Conservation (phyloP, 2,329 filamentous ascomycete genomes). For the Sporothrix brunneoviolacea region DNA sequence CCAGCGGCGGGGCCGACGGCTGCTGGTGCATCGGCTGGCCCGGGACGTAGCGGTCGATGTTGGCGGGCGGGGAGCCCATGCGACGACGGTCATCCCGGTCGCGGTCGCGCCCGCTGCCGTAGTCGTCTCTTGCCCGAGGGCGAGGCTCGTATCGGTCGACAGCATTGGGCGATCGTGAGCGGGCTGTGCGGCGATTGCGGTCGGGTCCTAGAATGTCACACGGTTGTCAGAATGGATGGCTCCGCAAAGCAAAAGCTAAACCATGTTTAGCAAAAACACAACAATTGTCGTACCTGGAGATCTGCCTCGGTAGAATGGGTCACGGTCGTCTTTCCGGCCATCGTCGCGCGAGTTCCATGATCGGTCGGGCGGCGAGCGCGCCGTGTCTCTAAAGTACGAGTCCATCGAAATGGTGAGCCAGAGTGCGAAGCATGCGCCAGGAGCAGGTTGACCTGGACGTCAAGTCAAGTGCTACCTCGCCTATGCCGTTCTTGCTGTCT, state of each 20-base stretch:
- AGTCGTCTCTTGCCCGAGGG: slow-evolving; percentile 59
- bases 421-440: no score
- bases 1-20: slow-evolving; percentile 31
- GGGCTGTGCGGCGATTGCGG: slow-evolving; percentile 50
- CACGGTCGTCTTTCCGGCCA: slow-evolving; percentile 46
- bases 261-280: no score
- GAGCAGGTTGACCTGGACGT: no score
- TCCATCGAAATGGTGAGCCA: slow-evolving; percentile 38
- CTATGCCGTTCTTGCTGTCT: no score
- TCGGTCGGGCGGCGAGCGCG: slow-evolving; percentile 48
- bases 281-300: slow-evolving; percentile 68
- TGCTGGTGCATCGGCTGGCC: slow-evolving; percentile 52
- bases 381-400: slow-evolving; percentile 50
- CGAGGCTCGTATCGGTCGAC: slow-evolving; percentile 75
- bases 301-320: slow-evolving; percentile 59
- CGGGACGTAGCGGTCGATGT: slow-evolving; percentile 80
- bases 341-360: slow-evolving; percentile 48
- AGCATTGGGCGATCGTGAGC: slow-evolving; percentile 62
- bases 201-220: slow-evolving; percentile 42
- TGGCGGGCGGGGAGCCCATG: slow-evolving; percentile 56
- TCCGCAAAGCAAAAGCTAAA: no score
- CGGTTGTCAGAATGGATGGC: slow-evolving; percentile 1
- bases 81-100: slow-evolving; percentile 57
- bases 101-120: slow-evolving; percentile 30
- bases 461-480: no score